phyloP scores from a whole-genome alignment of 1,284 basidiomycete genomes.

The Cutaneotrichosporon sp. region DNA sequence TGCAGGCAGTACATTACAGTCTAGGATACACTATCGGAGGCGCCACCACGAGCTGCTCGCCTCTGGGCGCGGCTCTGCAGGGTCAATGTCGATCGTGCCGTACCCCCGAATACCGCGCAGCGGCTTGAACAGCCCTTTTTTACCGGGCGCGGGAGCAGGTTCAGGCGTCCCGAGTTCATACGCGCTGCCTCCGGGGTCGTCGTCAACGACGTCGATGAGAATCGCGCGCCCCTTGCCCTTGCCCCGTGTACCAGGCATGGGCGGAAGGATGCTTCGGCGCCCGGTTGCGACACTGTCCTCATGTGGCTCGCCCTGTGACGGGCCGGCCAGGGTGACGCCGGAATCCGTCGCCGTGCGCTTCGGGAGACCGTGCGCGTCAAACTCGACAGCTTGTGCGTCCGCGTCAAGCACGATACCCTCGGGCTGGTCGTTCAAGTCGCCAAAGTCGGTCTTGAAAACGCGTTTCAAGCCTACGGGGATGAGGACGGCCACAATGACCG shows the following conservation, averaged over 20 bases:
- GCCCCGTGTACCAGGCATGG: conserved; percentile 1
- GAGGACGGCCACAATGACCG: conserved; percentile 82
- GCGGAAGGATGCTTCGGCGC: conserved; percentile 4
- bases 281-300: conserved; percentile 1
- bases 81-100: conserved; percentile 18
- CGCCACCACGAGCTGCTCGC: conserved; percentile 9
- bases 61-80: background rate
- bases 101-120: conserved; percentile 8
- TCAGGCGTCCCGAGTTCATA: conserved; percentile 12
- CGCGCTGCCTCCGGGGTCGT: conserved; percentile 6
- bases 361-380: conserved; percentile 29
- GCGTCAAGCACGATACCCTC: conserved; percentile 9
- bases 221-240: conserved; percentile 12
- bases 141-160: background rate
- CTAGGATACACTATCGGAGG: conserved; percentile 1
- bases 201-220: background rate
- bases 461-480: conserved; percentile 80
- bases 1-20: conserved; percentile 12
- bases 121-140: background rate
- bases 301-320: conserved; percentile 11
- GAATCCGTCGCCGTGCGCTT: conserved; percentile 42
- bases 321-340: conserved; percentile 43
- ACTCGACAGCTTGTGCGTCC: conserved; percentile 20
- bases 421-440: conserved; percentile 39
- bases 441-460: conserved; percentile 50